Evolutionary conservation across 805 yeast genomes (phyloP), one percentile per base, ranked within the genome.

Genomic region (Metschnikowia vanudenii): DNA sequence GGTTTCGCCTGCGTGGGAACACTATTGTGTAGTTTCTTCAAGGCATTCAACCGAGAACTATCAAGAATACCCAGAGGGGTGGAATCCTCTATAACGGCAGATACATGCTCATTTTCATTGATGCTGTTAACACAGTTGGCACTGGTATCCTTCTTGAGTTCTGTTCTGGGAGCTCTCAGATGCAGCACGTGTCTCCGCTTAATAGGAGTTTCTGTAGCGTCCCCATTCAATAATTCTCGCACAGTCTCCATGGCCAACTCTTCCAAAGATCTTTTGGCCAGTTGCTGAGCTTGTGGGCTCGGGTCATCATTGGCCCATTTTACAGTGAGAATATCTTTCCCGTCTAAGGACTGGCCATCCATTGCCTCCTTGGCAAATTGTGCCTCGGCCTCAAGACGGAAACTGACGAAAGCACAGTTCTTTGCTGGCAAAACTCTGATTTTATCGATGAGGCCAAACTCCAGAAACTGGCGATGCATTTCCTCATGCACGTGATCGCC

Each of bases 321-420:
- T 1, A 91, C 79, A 49, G 74, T 78, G 37, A 91, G 64, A 0
- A 83, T 76, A 51, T 86, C 96, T 47, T 78, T 76, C 6, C 53
- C 62, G 36, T 77, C 81, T 7, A 91, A 62, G 8, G 86, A 76
- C 62, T 92, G 98, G 37, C 84, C 83, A 33, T 84, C 79, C 96
- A 92, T 88, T 1, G 96, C 96, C 63, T 92, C 98, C 58, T 88
- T 88, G 0, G 97, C 96, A 72, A 92, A 94, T 63, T 92, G 97
- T 0, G 97, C 97, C 59, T 78, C 83, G 17, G 76, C 63, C 56
- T 88, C 96, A 30, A 74, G 63, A 46, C 73, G 73, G 59, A 70
- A 92, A 0, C 86, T 84, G 6, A 94, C 79, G 67, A 92, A 91
- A 0, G 91, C 96, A 58, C 91, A 81, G 33, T 81, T 79, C 57